Evolutionary conservation across 108 stramenopile species (phyloP).

Genomic region (Pseudonitzschia delicatissima): DNA sequence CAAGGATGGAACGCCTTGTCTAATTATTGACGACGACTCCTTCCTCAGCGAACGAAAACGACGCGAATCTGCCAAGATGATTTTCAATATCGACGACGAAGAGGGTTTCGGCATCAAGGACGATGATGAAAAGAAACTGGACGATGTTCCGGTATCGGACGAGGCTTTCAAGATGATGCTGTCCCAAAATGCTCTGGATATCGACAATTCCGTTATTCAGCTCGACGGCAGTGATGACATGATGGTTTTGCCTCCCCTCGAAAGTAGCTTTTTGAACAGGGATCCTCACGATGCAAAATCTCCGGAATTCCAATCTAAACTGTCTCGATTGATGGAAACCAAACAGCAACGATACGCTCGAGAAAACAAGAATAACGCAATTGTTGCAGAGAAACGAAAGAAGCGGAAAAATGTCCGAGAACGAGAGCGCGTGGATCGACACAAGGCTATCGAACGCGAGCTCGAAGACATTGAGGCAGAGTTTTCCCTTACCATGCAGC

Average conservation of each 20-base stretch:
- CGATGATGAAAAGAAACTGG: constrained; percentile 1
- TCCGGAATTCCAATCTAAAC: constrained; percentile 17
- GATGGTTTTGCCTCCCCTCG: neutral
- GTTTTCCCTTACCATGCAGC: constrained; percentile 6
- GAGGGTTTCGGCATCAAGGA: neutral
- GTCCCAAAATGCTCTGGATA: constrained; percentile 10
- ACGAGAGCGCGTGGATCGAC: constrained; percentile 24
- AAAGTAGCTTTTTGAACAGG: neutral
- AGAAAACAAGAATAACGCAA: constrained; percentile 26
- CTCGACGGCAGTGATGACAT: neutral
- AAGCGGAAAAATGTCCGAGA: constrained; percentile 25
- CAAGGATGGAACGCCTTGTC: constrained; percentile 63
- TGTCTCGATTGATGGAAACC: constrained; percentile 25
- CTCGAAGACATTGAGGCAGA: constrained; percentile 32
- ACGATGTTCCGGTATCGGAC: constrained; percentile 15
- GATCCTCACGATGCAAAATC: constrained; percentile 6
- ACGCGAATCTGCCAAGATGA: neutral
- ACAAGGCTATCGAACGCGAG: constrained; percentile 31
- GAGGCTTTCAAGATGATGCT: constrained; percentile 25
- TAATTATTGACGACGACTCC: constrained; percentile 42
- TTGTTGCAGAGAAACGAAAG: constrained; percentile 32
- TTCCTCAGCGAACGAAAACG: constrained; percentile 8
- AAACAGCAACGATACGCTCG: constrained; percentile 26
- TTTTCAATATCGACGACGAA: constrained; percentile 6
- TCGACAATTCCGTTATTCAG: constrained; percentile 1